Evolutionary conservation across 129 eudicot species (phyloP), one percentile per base, ranked within the genome.

Genomic region (Flaveria linearis): DNA sequence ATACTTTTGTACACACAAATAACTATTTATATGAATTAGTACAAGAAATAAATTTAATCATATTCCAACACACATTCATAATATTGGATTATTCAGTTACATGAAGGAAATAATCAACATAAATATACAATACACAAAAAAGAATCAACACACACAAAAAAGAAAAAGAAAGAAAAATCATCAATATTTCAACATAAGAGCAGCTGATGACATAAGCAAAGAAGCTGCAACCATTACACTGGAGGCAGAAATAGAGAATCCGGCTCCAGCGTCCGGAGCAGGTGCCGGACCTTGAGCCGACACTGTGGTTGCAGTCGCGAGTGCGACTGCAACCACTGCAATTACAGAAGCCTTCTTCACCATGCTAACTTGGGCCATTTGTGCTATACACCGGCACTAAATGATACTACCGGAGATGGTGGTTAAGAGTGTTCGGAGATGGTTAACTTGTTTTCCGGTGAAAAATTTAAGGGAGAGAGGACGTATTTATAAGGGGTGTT

Each of bases 261-360:
- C 90, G 2, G 84, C 87, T 49, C 96, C 96, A 45, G 85, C 87
- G 7, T 85, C 88, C 1, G 90, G 92, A 16, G 90, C 77, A 8
- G 96, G 96, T 14, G 90, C 89, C 2, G 96, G 90, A 26, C 89
- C 91, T 68, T 86, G 87, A 17, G 83, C 83, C 15, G 62, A 80
- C 25, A 73, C 79, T 0, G 68, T 72, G 33, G 79, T 5, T 36
- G 15, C 55, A 20, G 51, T 72, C 22, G 71, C 36, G 5, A 81
- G 6, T 11, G 74, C 25, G 14, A 72, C 76, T 46, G 78, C 39
- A 52, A 84, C 62, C 2, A 79, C 55, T 7, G 33, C 73, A 2
- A 76, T 16, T 2, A 84, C 2, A n/a, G 74, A 39, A 46, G 67
- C 71, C 33, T 65, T 76, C 15, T 68, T 63, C 43, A 46, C 30